Percentiles rank a stretch among this genome's conserved stretches.
phyloP scores from a whole-genome alignment of 805 yeast species.

The Starmerella stigmatis region DNA sequence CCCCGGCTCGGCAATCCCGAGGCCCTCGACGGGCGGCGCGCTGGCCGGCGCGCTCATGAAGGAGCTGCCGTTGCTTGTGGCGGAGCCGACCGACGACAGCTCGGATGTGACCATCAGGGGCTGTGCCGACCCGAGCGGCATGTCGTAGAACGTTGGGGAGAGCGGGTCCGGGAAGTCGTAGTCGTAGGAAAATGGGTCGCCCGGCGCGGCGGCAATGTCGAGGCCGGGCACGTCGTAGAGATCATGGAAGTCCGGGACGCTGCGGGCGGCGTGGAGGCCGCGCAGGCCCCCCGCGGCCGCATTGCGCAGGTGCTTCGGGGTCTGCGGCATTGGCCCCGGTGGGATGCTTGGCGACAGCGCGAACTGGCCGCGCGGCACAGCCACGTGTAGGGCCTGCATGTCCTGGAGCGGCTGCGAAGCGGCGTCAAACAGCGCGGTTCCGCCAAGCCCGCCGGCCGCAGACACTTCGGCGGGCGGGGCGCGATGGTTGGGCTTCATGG shows the following conservation, averaged over 20 bases:
- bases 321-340: constrained; percentile 2
- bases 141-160: constrained; percentile 14
- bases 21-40: constrained; percentile 15
- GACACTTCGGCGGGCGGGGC: neutral
- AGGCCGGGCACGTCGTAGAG: constrained; percentile 1
- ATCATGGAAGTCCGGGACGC: constrained; percentile 2
- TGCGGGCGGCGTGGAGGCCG: constrained; percentile 1
- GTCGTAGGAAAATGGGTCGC: neutral
- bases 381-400: constrained; percentile 3
- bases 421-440: neutral
- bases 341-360: constrained; percentile 1
- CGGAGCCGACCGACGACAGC: constrained; percentile 14
- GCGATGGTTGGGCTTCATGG: constrained; percentile 2
- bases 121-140: constrained; percentile 8
- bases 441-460: neutral
- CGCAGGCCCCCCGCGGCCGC: too few species aligned
- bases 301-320: constrained; percentile 1
- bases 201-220: neutral
- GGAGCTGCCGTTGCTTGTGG: constrained; percentile 8
- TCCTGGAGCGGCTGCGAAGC: neutral
- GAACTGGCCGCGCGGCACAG: neutral
- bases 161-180: constrained; percentile 10
- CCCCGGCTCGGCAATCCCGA: constrained; percentile 19
- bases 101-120: constrained; percentile 15
- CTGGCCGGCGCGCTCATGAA: neutral